phyloP scores from a whole-genome alignment of 2,329 filamentous ascomycete species.

The Aspergillus bombycis region DNA sequence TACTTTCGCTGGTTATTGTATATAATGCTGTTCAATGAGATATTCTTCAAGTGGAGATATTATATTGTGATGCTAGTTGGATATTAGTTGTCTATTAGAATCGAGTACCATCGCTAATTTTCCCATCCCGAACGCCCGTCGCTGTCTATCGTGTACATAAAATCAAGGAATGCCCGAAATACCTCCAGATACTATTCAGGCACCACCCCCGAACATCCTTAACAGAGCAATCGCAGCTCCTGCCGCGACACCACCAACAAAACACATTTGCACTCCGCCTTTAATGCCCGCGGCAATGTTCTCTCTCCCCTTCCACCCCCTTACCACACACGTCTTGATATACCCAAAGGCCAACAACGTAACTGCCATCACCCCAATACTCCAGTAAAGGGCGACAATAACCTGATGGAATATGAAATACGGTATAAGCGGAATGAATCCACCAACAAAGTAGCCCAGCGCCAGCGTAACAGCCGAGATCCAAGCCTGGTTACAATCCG shows the following conservation, averaged over 20 bases:
- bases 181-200: constrained; percentile 29
- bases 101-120: not conserved
- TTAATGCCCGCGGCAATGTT: constrained; percentile 58
- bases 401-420: constrained; percentile 63
- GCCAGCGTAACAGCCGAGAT: constrained; percentile 67
- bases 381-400: constrained; percentile 53
- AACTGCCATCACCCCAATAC: constrained; percentile 46
- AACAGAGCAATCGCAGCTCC: constrained; percentile 68
- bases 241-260: constrained; percentile 67
- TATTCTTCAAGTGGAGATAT: not conserved
- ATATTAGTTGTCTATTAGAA: not conserved
- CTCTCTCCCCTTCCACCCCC: constrained; percentile 47
- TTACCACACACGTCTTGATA: constrained; percentile 49
- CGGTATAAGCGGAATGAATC: constrained; percentile 70
- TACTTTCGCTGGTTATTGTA: constrained; percentile 6
- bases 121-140: constrained; percentile 6
- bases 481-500: constrained; percentile 50
- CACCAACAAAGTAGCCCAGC: constrained; percentile 70
- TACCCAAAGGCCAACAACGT: constrained; percentile 48
- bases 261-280: constrained; percentile 66
- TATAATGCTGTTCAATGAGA: not conserved
- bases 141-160: constrained; percentile 11
- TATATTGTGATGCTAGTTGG: not conserved
- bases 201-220: constrained; percentile 49
- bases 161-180: not conserved